These are phyloP conservation scores for Sclerotinia glacialis DNA, from an alignment of 2,329 filamentous ascomycete species.

Conservation along the genomic window DNA sequence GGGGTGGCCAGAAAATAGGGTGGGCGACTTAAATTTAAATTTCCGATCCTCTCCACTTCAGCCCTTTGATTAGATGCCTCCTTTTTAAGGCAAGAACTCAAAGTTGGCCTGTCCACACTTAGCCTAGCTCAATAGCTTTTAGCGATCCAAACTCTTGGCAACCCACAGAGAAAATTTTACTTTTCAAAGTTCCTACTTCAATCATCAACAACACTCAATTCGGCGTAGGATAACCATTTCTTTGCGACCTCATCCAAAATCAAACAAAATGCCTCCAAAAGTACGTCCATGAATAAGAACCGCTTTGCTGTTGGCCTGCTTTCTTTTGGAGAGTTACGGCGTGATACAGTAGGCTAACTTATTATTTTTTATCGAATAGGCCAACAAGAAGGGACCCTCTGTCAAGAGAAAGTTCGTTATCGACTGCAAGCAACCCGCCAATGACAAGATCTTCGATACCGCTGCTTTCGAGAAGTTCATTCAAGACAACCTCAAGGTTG, in stretches of 20 bases:
- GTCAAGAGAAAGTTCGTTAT: constrained; percentile 68
- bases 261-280: constrained; percentile 75
- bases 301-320: constrained; percentile 90
- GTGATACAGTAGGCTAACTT: constrained; percentile 93
- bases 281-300: constrained; percentile 68
- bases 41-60: neutral
- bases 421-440: constrained; percentile 96
- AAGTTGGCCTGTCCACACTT: neutral
- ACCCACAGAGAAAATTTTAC: constrained; percentile 24
- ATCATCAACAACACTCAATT: constrained; percentile 31
- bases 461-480: constrained; percentile 99
- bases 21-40: too few species aligned
- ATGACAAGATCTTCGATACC: constrained; percentile 99
- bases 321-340: constrained; percentile 48
- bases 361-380: constrained; percentile 58
- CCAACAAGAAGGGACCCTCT: constrained; percentile 43
- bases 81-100: neutral
- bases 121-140: neutral
- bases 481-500: constrained; percentile 99
- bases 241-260: constrained; percentile 60
- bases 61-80: neutral
- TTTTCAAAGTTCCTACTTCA: constrained; percentile 11
- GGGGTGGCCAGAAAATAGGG: too few species aligned
- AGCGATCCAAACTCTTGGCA: constrained; percentile 32
- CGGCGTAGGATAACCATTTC: constrained; percentile 55